Evolutionary conservation across 2,329 filamentous ascomycete genomes (phyloP), one percentile per base, ranked within the genome.

Genomic region (Talaromyces sp.): DNA sequence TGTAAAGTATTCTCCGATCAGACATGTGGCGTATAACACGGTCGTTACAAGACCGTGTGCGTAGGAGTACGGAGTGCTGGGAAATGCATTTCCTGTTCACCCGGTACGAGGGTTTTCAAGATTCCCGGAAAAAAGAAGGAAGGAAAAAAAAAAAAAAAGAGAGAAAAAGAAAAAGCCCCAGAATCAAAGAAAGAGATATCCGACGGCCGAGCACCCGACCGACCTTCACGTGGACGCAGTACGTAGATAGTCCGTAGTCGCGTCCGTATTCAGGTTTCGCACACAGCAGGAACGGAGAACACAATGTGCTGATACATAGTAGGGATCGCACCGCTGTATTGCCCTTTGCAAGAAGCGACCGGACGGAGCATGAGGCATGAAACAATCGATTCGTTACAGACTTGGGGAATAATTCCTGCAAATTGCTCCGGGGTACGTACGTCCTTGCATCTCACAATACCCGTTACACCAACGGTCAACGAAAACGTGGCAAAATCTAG

Each of bases 401-500:
- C 5, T 54, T 6, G 11, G 3, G 11, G 3, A 33, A 9, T 35
- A 52, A 11, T 31, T n/a, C 8, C 31, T n/a, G 46, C 44, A 28
- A 48, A 28, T 48, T 48, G 4, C 23, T 1, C 8, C 39, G 39
- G 16, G 18, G 39, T 42, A 42, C n/a, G 5, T n/a, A 8, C 7
- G n/a, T 42, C 16, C 39, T 5, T 18, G n/a, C 44, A 23, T 14
- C 12, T 48, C 31, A 50, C 46, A 31, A n/a, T 6, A 44, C 42
- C 5, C 5, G 46, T n/a, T 50, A 50, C 46, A 50, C 48, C 50
- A 54, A 35, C 50, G 31, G 50, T 21, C 50, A 37, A 50, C 46
- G 31, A 21, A 54, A 54, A 54, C 50, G 50, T 54, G 50, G 50
- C 50, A n/a, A 54, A 35, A 54, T 54, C 50, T 35, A 54, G 50